Base-by-base conservation (phyloP, 768 basidiomycete species). In the Mycena amicta region DNA sequence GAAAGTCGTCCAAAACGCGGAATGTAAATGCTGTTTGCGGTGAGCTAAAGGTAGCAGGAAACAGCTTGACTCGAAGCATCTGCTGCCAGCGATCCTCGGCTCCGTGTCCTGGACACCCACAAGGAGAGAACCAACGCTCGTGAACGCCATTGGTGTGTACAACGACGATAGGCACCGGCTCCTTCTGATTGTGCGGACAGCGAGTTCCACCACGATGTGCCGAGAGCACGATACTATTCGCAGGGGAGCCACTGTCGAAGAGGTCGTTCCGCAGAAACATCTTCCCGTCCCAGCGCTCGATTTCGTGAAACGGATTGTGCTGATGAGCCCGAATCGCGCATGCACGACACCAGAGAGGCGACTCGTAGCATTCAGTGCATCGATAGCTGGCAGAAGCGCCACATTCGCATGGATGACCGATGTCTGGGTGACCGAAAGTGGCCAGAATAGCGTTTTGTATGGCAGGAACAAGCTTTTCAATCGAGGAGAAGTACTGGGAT, bases 1-100 rank as follows among this genome's bases (percentile, higher is more conserved):
- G 73, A 37, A 74, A 78, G 15, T 60, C 39, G 1, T 71, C 43
- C 45, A 72, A 61, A 1, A 66, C 41, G 5, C 8, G 33, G 22
- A 53, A 60, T 3, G 64, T 63, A 53, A 67, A 62, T 1, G 22
- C 66, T 0, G 66, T 66, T 12, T 51, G 30, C 6, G 68, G 67
- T 2, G 20, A 13, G 2, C 50, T 18, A 30, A 57, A 46, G 1
- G 61, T 64, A 1, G 65, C 61, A 0, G 69, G 69, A 25, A 63
- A 67, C 4, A 64, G 39, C 3, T 57, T 40, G 1, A 52, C 45
- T 1, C 4, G 45, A 2, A 61, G 0, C 16, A 61, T 25, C 37
- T 61, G 59, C 11, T 49, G 6, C 51, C 50, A 53, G 8, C 22
- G 43, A 5, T 45, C 22, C 43, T 45, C 43, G 12, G 33, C 18